Conservation (phyloP, 768 basidiomycete species). For the Lactarius hengduanensis region DNA sequence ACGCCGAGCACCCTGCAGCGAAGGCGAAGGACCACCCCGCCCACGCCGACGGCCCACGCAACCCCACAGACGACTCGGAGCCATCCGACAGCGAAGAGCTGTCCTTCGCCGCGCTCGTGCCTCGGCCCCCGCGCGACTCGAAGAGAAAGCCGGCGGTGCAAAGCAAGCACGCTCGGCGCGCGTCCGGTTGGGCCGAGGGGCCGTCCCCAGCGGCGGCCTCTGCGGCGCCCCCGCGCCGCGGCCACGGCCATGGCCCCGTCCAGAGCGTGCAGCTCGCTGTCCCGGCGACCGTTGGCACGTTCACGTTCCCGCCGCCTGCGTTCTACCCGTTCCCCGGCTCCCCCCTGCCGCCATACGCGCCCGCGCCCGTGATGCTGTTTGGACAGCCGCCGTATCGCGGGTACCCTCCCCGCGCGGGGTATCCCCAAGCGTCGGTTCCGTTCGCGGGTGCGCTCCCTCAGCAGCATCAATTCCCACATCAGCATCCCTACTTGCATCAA, state of each 20-base stretch:
- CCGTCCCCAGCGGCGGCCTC: background rate
- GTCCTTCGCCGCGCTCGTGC: constrained; percentile 8
- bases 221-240: background rate
- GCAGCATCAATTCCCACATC: constrained; percentile 5
- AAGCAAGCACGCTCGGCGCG: constrained; percentile 13
- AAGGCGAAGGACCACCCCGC: background rate
- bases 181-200: constrained; percentile 11
- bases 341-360: constrained; percentile 10
- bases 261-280: constrained; percentile 18
- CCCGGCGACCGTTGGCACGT: constrained; percentile 25
- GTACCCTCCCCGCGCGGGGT: constrained; percentile 15
- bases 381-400: constrained; percentile 15
- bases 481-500: constrained; percentile 16
- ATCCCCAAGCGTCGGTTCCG: constrained; percentile 9
- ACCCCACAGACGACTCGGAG: constrained; percentile 22
- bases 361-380: constrained; percentile 1
- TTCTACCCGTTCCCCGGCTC: constrained; percentile 10
- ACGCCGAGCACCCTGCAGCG: constrained; percentile 11
- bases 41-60: constrained; percentile 6
- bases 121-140: constrained; percentile 12
- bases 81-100: constrained; percentile 20
- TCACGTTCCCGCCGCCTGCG: constrained; percentile 29
- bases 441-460: constrained; percentile 4
- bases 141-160: constrained; percentile 18
- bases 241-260: constrained; percentile 1